Conservation (phyloP, 352 stramenopile genomes). For the Phytophthora meadii region DNA sequence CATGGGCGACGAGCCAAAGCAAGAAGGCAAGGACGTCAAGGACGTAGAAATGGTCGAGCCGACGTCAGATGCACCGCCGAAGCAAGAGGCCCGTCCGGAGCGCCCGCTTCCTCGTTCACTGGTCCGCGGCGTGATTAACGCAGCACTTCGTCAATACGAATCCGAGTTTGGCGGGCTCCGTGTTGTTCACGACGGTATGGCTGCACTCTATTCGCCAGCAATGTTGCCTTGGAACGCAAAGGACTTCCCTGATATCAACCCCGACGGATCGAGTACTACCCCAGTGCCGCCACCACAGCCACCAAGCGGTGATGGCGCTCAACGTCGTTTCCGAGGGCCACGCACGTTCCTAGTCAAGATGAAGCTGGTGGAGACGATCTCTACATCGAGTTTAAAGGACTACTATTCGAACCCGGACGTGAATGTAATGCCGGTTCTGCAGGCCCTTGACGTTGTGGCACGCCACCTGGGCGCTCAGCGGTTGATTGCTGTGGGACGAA, state of each 20-base stretch:
- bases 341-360: slow-evolving; percentile 69
- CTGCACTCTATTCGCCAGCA: slow-evolving; percentile 51
- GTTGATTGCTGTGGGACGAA: slow-evolving; percentile 63
- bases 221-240: slow-evolving; percentile 51
- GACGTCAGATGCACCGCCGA: slow-evolving; percentile 12
- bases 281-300: slow-evolving; percentile 16
- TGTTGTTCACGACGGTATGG: slow-evolving; percentile 64
- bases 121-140: slow-evolving; percentile 62
- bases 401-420: slow-evolving; percentile 56
- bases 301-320: slow-evolving; percentile 11
- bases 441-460: slow-evolving; percentile 69
- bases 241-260: slow-evolving; percentile 57
- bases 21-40: slow-evolving; percentile 27
- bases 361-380: slow-evolving; percentile 65
- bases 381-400: slow-evolving; percentile 43
- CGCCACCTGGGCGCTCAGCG: slow-evolving; percentile 60
- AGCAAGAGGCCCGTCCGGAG: slow-evolving; percentile 22
- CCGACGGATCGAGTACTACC: slow-evolving; percentile 26
- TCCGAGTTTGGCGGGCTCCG: slow-evolving; percentile 48
- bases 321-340: slow-evolving; percentile 39
- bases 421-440: slow-evolving; percentile 64
- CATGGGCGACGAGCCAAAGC: slow-evolving; percentile 38
- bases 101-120: slow-evolving; percentile 47
- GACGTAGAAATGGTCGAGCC: slow-evolving; percentile 51
- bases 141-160: slow-evolving; percentile 51